Base-by-base conservation (phyloP, 148 eudicot species). In the Linanthus parryae region DNA sequence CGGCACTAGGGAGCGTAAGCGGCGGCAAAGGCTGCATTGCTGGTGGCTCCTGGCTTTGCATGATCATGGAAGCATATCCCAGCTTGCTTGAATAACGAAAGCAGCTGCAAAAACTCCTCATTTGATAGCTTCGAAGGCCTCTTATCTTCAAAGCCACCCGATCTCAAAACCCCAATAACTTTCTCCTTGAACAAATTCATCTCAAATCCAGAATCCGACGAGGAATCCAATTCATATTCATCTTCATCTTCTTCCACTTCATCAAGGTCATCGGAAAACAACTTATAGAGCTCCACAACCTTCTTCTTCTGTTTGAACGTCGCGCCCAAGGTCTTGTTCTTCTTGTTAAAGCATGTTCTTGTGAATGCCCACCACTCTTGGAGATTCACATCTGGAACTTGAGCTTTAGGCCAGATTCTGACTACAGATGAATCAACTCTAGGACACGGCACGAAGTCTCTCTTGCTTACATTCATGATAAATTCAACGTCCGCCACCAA, bases 301-400 rank as follows among this genome's bases (percentile, higher is more conserved):
- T 82, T 84, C 73, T 73, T 92, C 73, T 92, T 92, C 61, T 84
- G 85, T 79, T 76, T 87, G 56, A 87, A 84, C 5, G 83, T 92
- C 23, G 99, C 96, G 15, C 99, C 96, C 51, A 92, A 49, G 7
- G 99, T 92, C 69, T 92, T 92, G 67, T 92, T 92, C 62, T 92
- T 92, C 81, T 84, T 92, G 53, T 78, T 56, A 55, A 92, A 92
- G 52, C 96, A 87, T 3, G 74, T 74, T 57, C 81, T 74, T 1
- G 96, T 92, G 60, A 92, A 92, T 3, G 94, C 94, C 74, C 80
- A 73, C 99, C 98, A 92, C 59, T 92, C 98, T 9, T 67, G 65
- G 12, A 87, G 59, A 70, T 92, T 76, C n/a, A 84, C 85, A 12
- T 46, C 47, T 1, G 94, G 94, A 57, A 71, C 56, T 44, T 79